Percentiles rank a stretch among this genome's conserved stretches.
phyloP scores from a whole-genome alignment of 1,284 basidiomycete genomes.

The Irpex rosettiformis region DNA sequence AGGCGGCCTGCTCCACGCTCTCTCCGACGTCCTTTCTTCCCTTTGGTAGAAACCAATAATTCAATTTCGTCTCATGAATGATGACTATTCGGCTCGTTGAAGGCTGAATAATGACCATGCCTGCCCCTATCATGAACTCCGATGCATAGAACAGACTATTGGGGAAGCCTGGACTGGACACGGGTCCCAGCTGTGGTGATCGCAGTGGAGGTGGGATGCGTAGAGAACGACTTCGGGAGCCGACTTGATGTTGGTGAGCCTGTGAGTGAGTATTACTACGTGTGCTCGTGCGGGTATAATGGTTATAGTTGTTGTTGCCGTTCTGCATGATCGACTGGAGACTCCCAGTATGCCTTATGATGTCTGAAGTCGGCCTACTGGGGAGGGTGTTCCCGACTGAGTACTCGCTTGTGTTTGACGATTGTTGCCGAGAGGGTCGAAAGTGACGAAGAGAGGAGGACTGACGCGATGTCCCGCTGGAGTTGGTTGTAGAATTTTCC shows the following conservation, averaged over 20 bases:
- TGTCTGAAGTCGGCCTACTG: background rate
- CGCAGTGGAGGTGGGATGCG: background rate
- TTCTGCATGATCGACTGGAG: background rate
- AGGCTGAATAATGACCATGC: conserved; percentile 58
- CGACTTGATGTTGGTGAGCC: background rate
- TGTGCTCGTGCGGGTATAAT: background rate
- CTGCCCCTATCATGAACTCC: conserved; percentile 55
- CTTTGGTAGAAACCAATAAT: conserved; percentile 54
- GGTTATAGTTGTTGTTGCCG: background rate
- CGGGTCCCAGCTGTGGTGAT: background rate
- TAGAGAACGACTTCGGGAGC: background rate
- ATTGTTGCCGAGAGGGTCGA: background rate
- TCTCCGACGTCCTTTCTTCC: conserved; percentile 65
- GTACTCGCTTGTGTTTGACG: background rate
- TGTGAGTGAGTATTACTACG: background rate
- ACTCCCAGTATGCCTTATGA: background rate
- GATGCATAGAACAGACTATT: conserved; percentile 41
- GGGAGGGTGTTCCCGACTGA: background rate
- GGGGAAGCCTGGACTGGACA: conserved; percentile 30
- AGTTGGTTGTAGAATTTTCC: background rate
- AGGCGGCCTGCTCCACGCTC: conserved; percentile 49
- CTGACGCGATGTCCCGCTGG: background rate
- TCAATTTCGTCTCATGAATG: conserved; percentile 34
- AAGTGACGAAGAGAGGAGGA: background rate
- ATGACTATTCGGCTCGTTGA: conserved; percentile 38